A percentile compares a stretch with the other conserved stretches of the same genome.
phyloP scores from a whole-genome alignment of 768 basidiomycete genomes.

The Boletus pseudo-olivaceus region DNA sequence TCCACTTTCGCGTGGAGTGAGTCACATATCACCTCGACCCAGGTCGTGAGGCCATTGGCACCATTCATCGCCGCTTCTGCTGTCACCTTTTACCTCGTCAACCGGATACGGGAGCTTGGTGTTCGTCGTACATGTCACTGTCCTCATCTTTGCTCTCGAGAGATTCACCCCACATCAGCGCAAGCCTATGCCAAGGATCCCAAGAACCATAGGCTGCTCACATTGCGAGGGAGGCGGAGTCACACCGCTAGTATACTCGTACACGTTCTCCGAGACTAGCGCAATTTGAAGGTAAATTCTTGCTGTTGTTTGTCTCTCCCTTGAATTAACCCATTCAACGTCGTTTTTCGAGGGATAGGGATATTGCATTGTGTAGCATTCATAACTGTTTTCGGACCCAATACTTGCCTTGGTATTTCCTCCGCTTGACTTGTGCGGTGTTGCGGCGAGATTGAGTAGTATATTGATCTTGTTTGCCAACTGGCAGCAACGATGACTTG shows the following conservation, averaged over 20 bases:
- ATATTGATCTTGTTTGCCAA: background rate
- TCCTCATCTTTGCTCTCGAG: background rate
- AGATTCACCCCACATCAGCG: conserved; percentile 38
- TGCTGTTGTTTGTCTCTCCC: background rate
- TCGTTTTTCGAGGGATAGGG: conserved; percentile 7
- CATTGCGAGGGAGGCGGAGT: conserved; percentile 61
- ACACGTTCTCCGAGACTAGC: background rate
- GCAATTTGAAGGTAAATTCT: conserved; percentile 2
- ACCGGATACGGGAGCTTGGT: conserved; percentile 60
- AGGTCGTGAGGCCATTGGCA: conserved; percentile 76
- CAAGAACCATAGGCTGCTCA: conserved; percentile 77
- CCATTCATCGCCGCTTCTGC: conserved; percentile 70
- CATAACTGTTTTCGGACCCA: conserved; percentile 6
- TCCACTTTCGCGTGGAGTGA: too few relatives aligned
- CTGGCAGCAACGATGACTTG: too few relatives aligned
- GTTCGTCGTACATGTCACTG: conserved; percentile 59
- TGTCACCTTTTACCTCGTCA: conserved; percentile 64
- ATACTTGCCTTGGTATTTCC: conserved; percentile 1
- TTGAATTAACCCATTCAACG: background rate
- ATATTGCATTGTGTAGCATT: conserved; percentile 18
- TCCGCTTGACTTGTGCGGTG: background rate
- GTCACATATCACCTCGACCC: background rate
- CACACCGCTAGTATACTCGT: conserved; percentile 32
- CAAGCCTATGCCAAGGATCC: conserved; percentile 69
- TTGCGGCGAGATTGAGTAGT: background rate